Conservation (phyloP, 106 monocot species). For the Apostasia shenzhenica region DNA sequence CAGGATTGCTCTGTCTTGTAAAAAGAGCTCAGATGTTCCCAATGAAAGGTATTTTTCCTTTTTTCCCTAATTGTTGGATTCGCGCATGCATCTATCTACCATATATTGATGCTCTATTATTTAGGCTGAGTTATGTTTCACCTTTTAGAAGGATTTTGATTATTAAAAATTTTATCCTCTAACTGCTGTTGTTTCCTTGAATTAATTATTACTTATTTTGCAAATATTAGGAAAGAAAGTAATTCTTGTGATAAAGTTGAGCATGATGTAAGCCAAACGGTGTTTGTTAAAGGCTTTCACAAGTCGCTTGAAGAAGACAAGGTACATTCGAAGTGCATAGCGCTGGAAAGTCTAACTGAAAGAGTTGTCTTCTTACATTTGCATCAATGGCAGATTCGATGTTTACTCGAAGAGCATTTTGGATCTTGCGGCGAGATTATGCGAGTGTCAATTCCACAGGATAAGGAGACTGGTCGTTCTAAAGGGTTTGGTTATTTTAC, state of each 20-base stretch:
- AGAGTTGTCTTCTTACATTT: neutral
- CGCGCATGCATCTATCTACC: no score
- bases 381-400: conserved; percentile 32
- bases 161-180: no score
- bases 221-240: conserved; percentile 32
- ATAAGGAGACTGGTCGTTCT: conserved; percentile 49
- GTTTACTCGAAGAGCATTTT: conserved; percentile 51
- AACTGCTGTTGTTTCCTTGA: no score
- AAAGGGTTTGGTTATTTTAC: conserved; percentile 43
- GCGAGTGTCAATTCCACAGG: conserved; percentile 60
- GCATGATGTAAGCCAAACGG: conserved; percentile 20
- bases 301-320: conserved; percentile 46
- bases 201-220: neutral
- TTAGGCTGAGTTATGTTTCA: no score
- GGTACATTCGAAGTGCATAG: conserved; percentile 16
- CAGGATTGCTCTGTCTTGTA: conserved; percentile 49
- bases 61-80: neutral
- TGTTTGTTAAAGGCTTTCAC: conserved; percentile 75
- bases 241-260: conserved; percentile 34
- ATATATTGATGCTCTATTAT: no score
- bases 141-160: no score
- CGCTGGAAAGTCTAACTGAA: neutral
- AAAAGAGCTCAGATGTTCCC: conserved; percentile 48
- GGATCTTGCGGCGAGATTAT: conserved; percentile 56
- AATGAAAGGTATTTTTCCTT: conserved; percentile 28